A percentile compares a stretch with the other conserved stretches of the same genome.
Evolutionary conservation across 306 rosid genomes (phyloP).

Genomic region (Sesbania bispinosa): DNA sequence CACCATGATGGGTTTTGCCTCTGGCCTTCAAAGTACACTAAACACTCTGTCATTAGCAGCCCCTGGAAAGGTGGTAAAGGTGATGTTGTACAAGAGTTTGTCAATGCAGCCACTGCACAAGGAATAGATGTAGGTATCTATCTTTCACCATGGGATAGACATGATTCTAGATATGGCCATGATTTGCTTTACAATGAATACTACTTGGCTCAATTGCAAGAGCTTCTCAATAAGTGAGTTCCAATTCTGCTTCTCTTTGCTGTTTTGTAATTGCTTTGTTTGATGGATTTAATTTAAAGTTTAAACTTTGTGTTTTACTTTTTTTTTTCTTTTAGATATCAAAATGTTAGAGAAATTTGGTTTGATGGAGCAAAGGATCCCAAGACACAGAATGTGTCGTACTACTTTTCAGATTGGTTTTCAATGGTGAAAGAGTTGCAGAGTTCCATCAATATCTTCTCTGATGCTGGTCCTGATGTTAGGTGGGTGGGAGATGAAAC

Average conservation of each 20-base stretch:
- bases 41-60: slow-evolving; percentile 64
- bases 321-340: slow-evolving; percentile 65
- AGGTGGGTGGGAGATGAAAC: slow-evolving; percentile 84
- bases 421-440: slow-evolving; percentile 79
- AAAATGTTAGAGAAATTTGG: slow-evolving; percentile 72
- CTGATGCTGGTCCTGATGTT: slow-evolving; percentile 92
- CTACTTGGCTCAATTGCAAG: slow-evolving; percentile 84
- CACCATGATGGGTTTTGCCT: slow-evolving; percentile 97
- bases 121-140: slow-evolving; percentile 75
- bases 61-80: slow-evolving; percentile 74
- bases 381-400: slow-evolving; percentile 61
- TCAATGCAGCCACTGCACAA: slow-evolving; percentile 44
- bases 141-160: slow-evolving; percentile 92
- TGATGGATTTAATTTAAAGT: neutral
- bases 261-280: neutral
- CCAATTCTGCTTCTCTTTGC: neutral
- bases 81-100: slow-evolving; percentile 68
- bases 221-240: slow-evolving; percentile 57
- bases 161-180: slow-evolving; percentile 69
- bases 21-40: slow-evolving; percentile 94
- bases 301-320: neutral
- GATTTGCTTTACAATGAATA: slow-evolving; percentile 68
- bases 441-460: slow-evolving; percentile 80
- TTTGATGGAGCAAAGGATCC: slow-evolving; percentile 91
- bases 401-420: slow-evolving; percentile 80